Percentiles rank a stretch among this genome's conserved stretches.
These are phyloP conservation scores for Coemansia biformis DNA, from an alignment of 192 early-diverging fungal genomes.

Conservation along the genomic window DNA sequence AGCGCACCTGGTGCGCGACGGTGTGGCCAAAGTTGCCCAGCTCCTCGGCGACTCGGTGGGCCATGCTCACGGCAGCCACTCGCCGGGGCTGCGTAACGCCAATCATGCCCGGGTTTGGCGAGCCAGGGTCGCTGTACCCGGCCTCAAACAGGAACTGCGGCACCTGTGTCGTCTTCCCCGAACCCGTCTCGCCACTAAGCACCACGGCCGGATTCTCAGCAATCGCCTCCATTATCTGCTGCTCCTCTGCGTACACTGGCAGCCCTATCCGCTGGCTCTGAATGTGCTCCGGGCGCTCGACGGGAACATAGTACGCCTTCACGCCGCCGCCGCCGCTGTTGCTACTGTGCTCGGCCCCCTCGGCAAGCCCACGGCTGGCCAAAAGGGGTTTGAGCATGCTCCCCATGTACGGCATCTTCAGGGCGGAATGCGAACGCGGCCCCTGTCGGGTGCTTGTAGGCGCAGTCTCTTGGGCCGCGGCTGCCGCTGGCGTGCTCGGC, in stretches of 20 bases:
- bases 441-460: background rate
- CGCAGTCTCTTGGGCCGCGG: background rate
- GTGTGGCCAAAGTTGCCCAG: constrained; percentile 66
- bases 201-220: constrained; percentile 78
- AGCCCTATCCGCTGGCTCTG: constrained; percentile 72
- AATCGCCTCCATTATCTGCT: constrained; percentile 97
- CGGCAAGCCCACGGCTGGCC: constrained; percentile 9
- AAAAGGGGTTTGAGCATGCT: constrained; percentile 40
- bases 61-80: constrained; percentile 96
- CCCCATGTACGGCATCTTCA: constrained; percentile 26
- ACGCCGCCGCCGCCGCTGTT: background rate
- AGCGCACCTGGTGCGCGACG: constrained; percentile 72
- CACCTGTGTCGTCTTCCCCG: constrained; percentile 94
- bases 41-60: constrained; percentile 89
- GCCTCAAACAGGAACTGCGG: constrained; percentile 98
- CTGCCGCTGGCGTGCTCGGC: background rate
- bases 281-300: constrained; percentile 69
- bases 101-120: constrained; percentile 81
- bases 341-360: background rate
- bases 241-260: constrained; percentile 92
- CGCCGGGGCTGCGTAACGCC: constrained; percentile 97
- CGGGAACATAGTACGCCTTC: constrained; percentile 64
- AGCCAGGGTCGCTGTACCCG: constrained; percentile 85
- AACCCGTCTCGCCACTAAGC: constrained; percentile 97
- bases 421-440: background rate